Evolutionary conservation across 306 rosid genomes (phyloP), one percentile per base, ranked within the genome.

Genomic region (Styphnolobium japonicum): DNA sequence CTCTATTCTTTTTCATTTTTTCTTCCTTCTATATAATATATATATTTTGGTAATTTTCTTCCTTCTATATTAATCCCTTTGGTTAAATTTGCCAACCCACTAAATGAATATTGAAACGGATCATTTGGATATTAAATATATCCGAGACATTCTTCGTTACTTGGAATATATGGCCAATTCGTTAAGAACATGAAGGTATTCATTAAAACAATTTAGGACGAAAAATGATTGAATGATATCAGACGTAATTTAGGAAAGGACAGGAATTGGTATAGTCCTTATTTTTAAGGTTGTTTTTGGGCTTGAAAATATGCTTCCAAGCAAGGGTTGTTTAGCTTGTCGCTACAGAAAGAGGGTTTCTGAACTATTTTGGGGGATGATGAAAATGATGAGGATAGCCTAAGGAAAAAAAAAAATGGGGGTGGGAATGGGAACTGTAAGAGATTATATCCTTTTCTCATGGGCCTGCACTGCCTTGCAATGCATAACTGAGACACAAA

Each of bases 401-500:
- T 27, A 48, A 14, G 12, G 21, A 22, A 9, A 33, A 2, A 27
- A 5, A 19, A 3, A 3, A 4, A 42, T 23, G 2, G 4, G 51
- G 2, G 36, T 9, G 48, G 5, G 22, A 16, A 46, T 37, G 67
- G 74, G 29, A 80, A 55, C 43, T 68, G 81, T 80, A 56, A 27
- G 1, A 1, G 53, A 53, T 65, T 45, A 71, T 77, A 71, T 81
- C 85, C 61, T 39, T 76, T 71, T 81, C 78, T 72, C 43, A 72
- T 66, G 73, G 80, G 77, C 73, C 85, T 76, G 36, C 40, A 71
- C 66, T 66, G 77, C 78, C 73, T 83, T 76, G 36, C 40, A 71
- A 72, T 66, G 77, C 78, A 66, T 66, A 29, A 81, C 31, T 85
- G 42, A 58, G 69, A 60, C 83, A 85, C 78, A 77, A 77, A 19